These are phyloP conservation scores for Elaeis oleifera DNA, from an alignment of 202 grass and related monocot genomes.

Conservation along the genomic window DNA sequence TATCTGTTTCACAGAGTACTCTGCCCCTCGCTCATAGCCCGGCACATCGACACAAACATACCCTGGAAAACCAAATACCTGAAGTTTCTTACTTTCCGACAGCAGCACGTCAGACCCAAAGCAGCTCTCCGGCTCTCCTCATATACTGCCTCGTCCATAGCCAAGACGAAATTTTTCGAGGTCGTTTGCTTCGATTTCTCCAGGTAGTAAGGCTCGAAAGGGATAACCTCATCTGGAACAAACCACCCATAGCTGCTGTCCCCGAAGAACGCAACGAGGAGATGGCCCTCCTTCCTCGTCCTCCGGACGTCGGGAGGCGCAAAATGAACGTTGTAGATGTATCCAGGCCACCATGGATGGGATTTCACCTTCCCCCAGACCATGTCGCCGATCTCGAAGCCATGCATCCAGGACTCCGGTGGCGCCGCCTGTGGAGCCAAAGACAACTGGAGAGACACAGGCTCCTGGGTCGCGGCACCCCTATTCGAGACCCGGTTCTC, in stretches of 20 bases:
- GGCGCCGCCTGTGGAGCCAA: no score
- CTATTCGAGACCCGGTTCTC: neutral
- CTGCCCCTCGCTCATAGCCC: slow-evolving; percentile 21
- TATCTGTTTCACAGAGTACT: slow-evolving; percentile 55
- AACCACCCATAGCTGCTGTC: slow-evolving; percentile 97
- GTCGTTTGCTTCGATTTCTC: slow-evolving; percentile 46
- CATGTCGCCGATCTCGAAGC: slow-evolving; percentile 60
- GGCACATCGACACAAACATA: slow-evolving; percentile 38
- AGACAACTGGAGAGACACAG: no score
- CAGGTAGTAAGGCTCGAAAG: slow-evolving; percentile 46
- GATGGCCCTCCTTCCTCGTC: slow-evolving; percentile 20
- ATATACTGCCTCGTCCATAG: slow-evolving; percentile 51
- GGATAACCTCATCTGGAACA: slow-evolving; percentile 61
- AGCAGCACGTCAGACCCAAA: slow-evolving; percentile 63
- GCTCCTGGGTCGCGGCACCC: neutral
- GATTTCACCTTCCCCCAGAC: slow-evolving; percentile 99
- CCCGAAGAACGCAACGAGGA: slow-evolving; percentile 92
- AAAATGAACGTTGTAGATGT: slow-evolving; percentile 64
- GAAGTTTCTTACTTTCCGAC: slow-evolving; percentile 34
- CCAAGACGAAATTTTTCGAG: slow-evolving; percentile 49
- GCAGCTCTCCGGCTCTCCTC: slow-evolving; percentile 36
- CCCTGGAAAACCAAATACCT: slow-evolving; percentile 10
- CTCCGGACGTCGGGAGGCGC: slow-evolving; percentile 20
- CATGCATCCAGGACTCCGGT: slow-evolving; percentile 15
- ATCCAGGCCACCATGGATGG: slow-evolving; percentile 93